phyloP scores from a whole-genome alignment of 1,139 yeast genomes.

The Debaryomyces subglobosus region DNA sequence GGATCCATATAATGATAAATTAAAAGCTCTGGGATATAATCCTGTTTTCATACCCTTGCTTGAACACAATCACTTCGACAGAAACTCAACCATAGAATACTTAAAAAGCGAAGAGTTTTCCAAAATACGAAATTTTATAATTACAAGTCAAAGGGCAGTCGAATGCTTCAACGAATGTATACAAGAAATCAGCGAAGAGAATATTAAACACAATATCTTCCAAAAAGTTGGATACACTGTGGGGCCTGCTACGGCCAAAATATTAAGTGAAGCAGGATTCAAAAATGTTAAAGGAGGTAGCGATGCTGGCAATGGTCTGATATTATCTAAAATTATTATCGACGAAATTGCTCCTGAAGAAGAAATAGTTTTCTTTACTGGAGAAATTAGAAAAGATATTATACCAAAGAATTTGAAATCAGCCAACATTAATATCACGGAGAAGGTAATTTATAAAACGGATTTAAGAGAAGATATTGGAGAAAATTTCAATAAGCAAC shows the following conservation, averaged over 20 bases:
- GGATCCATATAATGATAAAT: conserved; percentile 61
- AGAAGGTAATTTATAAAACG: conserved; percentile 73
- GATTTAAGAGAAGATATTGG: conserved; percentile 50
- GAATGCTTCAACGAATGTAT: conserved; percentile 66
- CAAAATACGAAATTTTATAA: conserved; percentile 51
- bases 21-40: conserved; percentile 34
- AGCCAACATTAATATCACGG: conserved; percentile 55
- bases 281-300: conserved; percentile 68
- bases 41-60: conserved; percentile 70
- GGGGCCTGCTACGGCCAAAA: conserved; percentile 82
- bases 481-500: conserved; percentile 34
- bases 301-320: conserved; percentile 79
- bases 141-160: conserved; percentile 93
- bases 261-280: conserved; percentile 68
- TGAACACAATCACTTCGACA: conserved; percentile 60
- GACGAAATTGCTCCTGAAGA: conserved; percentile 30
- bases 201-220: conserved; percentile 30
- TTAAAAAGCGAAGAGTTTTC: conserved; percentile 46
- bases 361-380: conserved; percentile 76
- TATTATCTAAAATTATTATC: conserved; percentile 66
- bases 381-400: conserved; percentile 80
- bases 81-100: conserved; percentile 42
- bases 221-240: conserved; percentile 75
- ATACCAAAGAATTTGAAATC: conserved; percentile 64
- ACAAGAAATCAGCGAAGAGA: conserved; percentile 20